Evolutionary conservation across 164 flowering plant species (phyloP).

Genomic region (Umbellularia californica): DNA sequence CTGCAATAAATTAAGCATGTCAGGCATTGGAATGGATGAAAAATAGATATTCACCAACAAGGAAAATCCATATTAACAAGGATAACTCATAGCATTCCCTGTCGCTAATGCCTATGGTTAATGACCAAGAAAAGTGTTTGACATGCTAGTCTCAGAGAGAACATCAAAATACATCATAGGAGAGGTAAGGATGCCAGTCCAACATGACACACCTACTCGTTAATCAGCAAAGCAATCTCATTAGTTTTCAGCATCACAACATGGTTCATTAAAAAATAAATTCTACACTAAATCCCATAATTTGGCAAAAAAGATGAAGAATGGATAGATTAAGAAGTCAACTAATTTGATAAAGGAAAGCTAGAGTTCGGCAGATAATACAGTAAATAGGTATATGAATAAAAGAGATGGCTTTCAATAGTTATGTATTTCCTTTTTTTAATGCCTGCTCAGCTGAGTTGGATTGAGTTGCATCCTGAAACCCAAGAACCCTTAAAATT

Average conservation of each 20-base stretch:
- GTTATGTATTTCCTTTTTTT: no score
- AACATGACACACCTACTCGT: not conserved
- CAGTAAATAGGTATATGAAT: no score
- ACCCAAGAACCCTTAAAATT: not conserved
- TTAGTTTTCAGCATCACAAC: not conserved
- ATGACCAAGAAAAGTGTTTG: not conserved
- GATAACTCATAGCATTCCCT: not conserved
- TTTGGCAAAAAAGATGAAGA: no score
- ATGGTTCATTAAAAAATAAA: no score
- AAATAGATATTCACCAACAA: not conserved
- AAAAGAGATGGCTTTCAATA: no score
- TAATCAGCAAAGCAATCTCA: not conserved
- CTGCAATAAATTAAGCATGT: conserved; percentile 39
- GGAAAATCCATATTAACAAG: not conserved
- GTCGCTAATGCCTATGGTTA: not conserved
- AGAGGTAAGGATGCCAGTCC: not conserved
- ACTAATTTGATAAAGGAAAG: no score
- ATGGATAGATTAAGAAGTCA: no score
- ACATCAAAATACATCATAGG: not conserved
- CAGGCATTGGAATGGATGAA: not conserved
- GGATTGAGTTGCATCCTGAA: no score
- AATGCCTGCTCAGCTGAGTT: no score
- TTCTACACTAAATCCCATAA: no score
- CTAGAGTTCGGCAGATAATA: no score
- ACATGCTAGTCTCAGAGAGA: not conserved